Base-by-base conservation (phyloP, 2,329 filamentous ascomycete genomes). In the Monilinia vaccinii-corymbosi region DNA sequence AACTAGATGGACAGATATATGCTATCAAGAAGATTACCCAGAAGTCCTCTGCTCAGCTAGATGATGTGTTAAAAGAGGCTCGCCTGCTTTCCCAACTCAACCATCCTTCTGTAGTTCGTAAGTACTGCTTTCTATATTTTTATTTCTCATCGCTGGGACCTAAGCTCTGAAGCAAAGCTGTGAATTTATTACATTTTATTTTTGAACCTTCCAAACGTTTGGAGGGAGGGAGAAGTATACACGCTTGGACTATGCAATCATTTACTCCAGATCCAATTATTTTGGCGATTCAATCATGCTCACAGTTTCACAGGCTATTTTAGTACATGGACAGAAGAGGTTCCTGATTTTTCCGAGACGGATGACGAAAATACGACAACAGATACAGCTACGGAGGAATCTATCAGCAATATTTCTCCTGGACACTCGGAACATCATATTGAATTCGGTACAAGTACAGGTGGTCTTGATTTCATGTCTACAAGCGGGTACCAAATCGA, bases 11-110 rank as follows among this genome's bases (percentile, higher is more conserved):
- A 0, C 89, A 92, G 61, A 87, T 95, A 47, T 99, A 97, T 74
- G 94, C 94, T 21, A 89, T 99, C 71, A 99, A 99, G 73, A 97
- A 97, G 72, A 94, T 99, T 63, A 90, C 86, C 1, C 89, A 94
- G 66, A 86, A 87, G 56, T 90, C 90, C 1, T 82, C 88, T 31
- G 81, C 86, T 61, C 89, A 88, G 61, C 78, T 97, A 44, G 92
- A 88, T 0, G 89, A 96, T 70, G 86, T 92, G 14, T 72, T 93
- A 31, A 91, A 89, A 58, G 89, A 94, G 72, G 93, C 97, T 45
- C 87, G 92, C 71, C 76, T 97, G 10, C 78, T 99, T 18, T 96
- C 93, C n/a, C 85, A 91, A 62, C 81, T 99, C 60, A 97, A 95
- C 68, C 93, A 97, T 73, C 92, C 92, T 4, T 80, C 83, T 25